Percentiles rank a stretch among this genome's conserved stretches.
These are phyloP conservation scores for Cyclotella sp. DNA, from an alignment of 108 stramenopile species.

Conservation along the genomic window DNA sequence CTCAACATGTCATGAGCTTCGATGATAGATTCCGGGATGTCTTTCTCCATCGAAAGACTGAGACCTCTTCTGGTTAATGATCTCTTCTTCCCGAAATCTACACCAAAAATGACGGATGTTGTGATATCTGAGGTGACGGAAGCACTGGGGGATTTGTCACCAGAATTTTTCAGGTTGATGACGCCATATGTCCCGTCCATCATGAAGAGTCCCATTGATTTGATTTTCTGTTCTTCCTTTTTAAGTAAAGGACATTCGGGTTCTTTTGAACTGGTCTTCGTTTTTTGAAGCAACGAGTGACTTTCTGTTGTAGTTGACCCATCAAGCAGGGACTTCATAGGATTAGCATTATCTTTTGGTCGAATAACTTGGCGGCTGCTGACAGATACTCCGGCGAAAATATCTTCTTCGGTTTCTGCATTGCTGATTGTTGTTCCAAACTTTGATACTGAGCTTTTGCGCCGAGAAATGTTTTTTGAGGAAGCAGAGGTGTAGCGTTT, in stretches of 20 bases:
- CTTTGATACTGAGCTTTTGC: slow-evolving; percentile 2
- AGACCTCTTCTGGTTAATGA: background rate
- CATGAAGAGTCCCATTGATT: slow-evolving; percentile 22
- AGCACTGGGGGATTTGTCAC: slow-evolving; percentile 28
- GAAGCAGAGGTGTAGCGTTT: background rate
- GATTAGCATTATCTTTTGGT: slow-evolving; percentile 29
- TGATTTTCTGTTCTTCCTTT: background rate
- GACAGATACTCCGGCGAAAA: slow-evolving; percentile 52
- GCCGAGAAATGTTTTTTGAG: background rate
- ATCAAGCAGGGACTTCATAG: slow-evolving; percentile 48
- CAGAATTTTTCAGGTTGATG: slow-evolving; percentile 24
- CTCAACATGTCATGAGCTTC: slow-evolving; percentile 4
- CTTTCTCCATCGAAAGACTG: background rate
- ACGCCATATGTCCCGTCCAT: slow-evolving; percentile 40
- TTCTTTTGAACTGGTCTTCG: slow-evolving; percentile 15
- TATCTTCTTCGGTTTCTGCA: slow-evolving; percentile 43
- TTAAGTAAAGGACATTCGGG: slow-evolving; percentile 3
- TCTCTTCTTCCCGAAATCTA: slow-evolving; percentile 31
- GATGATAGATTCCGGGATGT: slow-evolving; percentile 5
- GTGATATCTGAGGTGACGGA: slow-evolving; percentile 57
- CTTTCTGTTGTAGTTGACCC: slow-evolving; percentile 38
- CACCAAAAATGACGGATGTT: slow-evolving; percentile 51
- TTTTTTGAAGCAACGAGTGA: slow-evolving; percentile 19
- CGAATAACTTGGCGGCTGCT: slow-evolving; percentile 26
- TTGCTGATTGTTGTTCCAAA: background rate